phyloP scores from a whole-genome alignment of 2,329 filamentous ascomycete genomes.

The Ascosphaera pollenicola region DNA sequence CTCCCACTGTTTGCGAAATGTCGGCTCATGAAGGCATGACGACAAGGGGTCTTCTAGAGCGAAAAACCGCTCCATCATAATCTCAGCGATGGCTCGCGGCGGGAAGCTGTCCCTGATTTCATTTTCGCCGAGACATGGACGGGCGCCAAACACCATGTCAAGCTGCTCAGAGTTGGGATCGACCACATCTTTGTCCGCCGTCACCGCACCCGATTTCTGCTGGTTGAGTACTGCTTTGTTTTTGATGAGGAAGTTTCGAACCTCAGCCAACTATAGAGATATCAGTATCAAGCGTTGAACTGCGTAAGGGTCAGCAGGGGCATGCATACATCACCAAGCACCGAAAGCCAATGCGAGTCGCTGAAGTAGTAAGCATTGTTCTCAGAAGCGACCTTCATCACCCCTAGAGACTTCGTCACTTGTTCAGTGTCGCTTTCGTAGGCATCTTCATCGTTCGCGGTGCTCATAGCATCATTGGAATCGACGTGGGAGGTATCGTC shows the following conservation, averaged over 20 bases:
- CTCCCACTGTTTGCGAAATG: slow-evolving; percentile 54
- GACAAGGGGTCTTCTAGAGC: slow-evolving; percentile 50
- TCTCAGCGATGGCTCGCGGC: slow-evolving; percentile 59
- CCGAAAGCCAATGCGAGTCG: slow-evolving; percentile 62
- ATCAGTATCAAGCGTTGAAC: no score
- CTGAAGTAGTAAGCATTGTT: slow-evolving; percentile 61
- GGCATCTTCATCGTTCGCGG: slow-evolving; percentile 27
- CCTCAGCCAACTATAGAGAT: background rate
- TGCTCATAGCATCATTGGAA: slow-evolving; percentile 14
- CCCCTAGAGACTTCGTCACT: slow-evolving; percentile 51
- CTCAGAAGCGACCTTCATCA: slow-evolving; percentile 57
- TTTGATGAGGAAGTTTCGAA: slow-evolving; percentile 4
- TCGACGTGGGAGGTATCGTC: slow-evolving; percentile 19
- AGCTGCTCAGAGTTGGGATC: slow-evolving; percentile 37
- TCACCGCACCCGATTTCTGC: background rate
- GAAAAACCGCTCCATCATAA: slow-evolving; percentile 75
- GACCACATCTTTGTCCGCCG: slow-evolving; percentile 35
- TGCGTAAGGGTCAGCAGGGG: no score
- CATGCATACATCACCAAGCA: slow-evolving; percentile 42
- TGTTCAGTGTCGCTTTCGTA: slow-evolving; percentile 49
- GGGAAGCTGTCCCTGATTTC: slow-evolving; percentile 68
- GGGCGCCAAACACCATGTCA: slow-evolving; percentile 56
- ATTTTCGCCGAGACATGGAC: slow-evolving; percentile 43
- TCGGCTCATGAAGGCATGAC: slow-evolving; percentile 44
- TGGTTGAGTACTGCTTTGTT: background rate